Base-by-base conservation (phyloP, 192 early-diverging fungal genomes). In the Coemansia aciculifera region DNA sequence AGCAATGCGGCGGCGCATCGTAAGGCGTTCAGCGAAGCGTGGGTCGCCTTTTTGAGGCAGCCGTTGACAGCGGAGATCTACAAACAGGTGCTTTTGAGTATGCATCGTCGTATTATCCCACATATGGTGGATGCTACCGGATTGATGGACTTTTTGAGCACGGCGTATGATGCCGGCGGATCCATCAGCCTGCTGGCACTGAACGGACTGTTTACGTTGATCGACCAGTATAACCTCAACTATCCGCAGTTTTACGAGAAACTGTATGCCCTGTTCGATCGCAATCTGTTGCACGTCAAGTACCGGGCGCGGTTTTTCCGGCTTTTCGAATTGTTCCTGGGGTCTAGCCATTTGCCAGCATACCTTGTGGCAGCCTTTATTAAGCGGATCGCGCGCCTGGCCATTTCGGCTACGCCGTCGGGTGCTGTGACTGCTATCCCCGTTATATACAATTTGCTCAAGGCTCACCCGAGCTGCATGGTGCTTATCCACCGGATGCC, bases 231-330 rank as follows among this genome's bases (percentile, higher is more conserved):
- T 79, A 97, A 96, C 68, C 81, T 99, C 34, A 95, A 97, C 84
- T 99, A 99, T 70, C 96, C 96, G n/a, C 91, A 95, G 72, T 99
- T 99, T 69, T 99, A 95, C 78, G 84, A 85, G 43, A 96, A 97
- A 77, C 90, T 99, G 24, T 99, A 99, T 69, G 85, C 87, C 42
- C 79, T 99, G 54, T 86, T 99, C 29, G 95, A 99, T 71, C 86
- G 88, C 59, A 89, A 96, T 67, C 63, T 99, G 23, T 84, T 97
- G 75, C 93, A 95, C 73, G 91, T 94, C 62, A 97, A 96, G 85
- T 98, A 97, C 85, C 89, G 94, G 19, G 91, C 96, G 9, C 86
- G 96, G 51, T 97, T 98, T 85, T 93, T 98, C 83, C 91, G 96
- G 62, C 85, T 97, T 63, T 86, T 93, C 0, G 91, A 95, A 23